Percentiles rank a stretch among this genome's conserved stretches.
phyloP scores from a whole-genome alignment of 2,329 filamentous ascomycete species.

The Nigrograna mackinnonii region DNA sequence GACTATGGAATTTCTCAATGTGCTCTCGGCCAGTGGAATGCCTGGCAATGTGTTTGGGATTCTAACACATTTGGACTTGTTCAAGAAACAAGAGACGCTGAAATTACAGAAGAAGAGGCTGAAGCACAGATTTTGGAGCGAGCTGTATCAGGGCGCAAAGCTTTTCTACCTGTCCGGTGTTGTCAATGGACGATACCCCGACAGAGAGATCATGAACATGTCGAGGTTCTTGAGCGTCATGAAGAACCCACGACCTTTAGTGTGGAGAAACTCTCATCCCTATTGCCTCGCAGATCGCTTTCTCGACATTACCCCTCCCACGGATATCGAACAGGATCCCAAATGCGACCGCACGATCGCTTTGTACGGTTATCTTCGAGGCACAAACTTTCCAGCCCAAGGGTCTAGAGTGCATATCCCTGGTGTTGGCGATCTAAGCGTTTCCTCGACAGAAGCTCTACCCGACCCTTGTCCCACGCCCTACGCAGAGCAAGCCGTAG shows the following conservation, averaged over 20 bases:
- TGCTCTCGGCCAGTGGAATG: slow-evolving; percentile 93
- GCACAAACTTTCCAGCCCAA: slow-evolving; percentile 88
- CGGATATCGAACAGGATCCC: slow-evolving; percentile 81
- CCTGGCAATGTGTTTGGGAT: slow-evolving; percentile 98
- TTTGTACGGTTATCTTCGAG: slow-evolving; percentile 89
- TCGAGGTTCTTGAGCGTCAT: slow-evolving; percentile 96
- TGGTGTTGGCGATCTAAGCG: slow-evolving; percentile 85
- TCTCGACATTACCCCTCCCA: slow-evolving; percentile 92
- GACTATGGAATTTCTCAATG: slow-evolving; percentile 98
- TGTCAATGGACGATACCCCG: slow-evolving; percentile 94
- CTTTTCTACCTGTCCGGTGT: slow-evolving; percentile 96
- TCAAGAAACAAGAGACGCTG: slow-evolving; percentile 88
- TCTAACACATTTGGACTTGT: slow-evolving; percentile 92
- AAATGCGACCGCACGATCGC: slow-evolving; percentile 92
- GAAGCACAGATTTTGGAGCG: slow-evolving; percentile 95
- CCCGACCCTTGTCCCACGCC: slow-evolving; percentile 97
- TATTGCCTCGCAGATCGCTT: slow-evolving; percentile 94
- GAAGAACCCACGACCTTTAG: slow-evolving; percentile 96
- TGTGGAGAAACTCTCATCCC: slow-evolving; percentile 96
- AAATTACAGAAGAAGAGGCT: slow-evolving; percentile 94
- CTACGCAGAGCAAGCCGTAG: slow-evolving; percentile 82
- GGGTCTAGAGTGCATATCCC: slow-evolving; percentile 90
- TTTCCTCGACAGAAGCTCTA: slow-evolving; percentile 81
- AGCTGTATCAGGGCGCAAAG: slow-evolving; percentile 95
- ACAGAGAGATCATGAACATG: slow-evolving; percentile 93